Evolutionary conservation across 805 yeast species (phyloP), one percentile per base, ranked within the genome.

Genomic region (Priceomyces haplophilus): DNA sequence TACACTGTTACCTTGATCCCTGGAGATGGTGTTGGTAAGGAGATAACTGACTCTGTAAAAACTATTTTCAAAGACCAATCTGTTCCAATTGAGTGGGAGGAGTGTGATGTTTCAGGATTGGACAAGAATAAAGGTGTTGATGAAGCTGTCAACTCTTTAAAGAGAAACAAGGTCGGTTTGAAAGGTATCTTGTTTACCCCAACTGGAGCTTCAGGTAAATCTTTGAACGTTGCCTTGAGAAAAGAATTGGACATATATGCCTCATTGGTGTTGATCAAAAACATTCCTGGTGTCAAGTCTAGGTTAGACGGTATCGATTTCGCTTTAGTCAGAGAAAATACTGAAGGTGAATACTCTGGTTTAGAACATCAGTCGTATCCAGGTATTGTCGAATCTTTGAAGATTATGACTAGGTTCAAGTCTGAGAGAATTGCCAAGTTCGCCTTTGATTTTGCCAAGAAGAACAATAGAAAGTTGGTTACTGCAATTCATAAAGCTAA

Each of bases 401-500:
- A 93, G 76, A 88, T 93, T 69, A 85, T 91, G 76, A 91, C 98
- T 58, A 83, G 87, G 72, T 78, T 79, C 73, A 90, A 91, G 76
- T 85, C 96, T 44, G 99, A 93, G 79, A 84, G 99, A 75, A 87
- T 91, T 56, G 97, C 97, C 55, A 85, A 90, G 72, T 91, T 91
- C 60, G 98, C 98, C 32, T 91, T 88, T 61, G 98, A 91, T 73
- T 91, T 86, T 57, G 98, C 98, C 51, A 75, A 78, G 65, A 88
- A 84, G 73, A 87, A 93, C 78, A 80, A 85, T 77, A 88, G 98
- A 76, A 82, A 85, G 69, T 72, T 79, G 56, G 98, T 91, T 49
- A 89, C 97, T 41, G 97, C 97, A 55, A 93, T 91, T 62, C 99
- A 91, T 83, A 91, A 91, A 76, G 99, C 99, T 55, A 93, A 93